Conservation (phyloP, 2,329 filamentous ascomycete genomes). For the Neonectria coccinea region DNA sequence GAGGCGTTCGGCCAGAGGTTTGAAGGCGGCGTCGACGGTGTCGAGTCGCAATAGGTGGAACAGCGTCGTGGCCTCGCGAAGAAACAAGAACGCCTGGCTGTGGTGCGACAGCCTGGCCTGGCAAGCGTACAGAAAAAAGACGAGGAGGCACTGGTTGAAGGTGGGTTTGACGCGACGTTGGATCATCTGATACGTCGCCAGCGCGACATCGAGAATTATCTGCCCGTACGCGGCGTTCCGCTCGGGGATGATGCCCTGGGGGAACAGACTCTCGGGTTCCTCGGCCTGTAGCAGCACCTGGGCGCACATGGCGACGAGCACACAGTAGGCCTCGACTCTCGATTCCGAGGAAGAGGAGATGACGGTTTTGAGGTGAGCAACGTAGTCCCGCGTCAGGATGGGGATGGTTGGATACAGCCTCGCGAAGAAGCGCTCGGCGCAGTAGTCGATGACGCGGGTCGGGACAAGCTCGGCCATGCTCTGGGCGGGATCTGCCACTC, state of each 20-base stretch:
- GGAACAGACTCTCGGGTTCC: constrained; percentile 48
- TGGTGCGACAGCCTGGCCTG: constrained; percentile 57
- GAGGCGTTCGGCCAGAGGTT: constrained; percentile 50
- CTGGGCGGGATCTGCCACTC: constrained; percentile 31
- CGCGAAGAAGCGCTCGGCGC: constrained; percentile 55
- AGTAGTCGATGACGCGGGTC: constrained; percentile 51
- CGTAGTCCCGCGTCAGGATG: constrained; percentile 54
- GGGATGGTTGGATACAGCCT: constrained; percentile 57
- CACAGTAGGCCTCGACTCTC: constrained; percentile 51
- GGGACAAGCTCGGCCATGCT: constrained; percentile 52
- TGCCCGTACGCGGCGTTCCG: constrained; percentile 54
- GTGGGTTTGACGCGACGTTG: constrained; percentile 51
- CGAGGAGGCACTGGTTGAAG: constrained; percentile 54
- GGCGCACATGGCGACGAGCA: constrained; percentile 55
- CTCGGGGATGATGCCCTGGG: constrained; percentile 50
- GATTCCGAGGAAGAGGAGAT: constrained; percentile 40
- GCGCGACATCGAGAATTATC: constrained; percentile 52
- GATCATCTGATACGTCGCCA: constrained; percentile 50
- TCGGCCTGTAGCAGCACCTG: constrained; percentile 58
- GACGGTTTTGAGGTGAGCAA: constrained; percentile 46
- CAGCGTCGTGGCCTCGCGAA: constrained; percentile 58
- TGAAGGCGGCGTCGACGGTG: constrained; percentile 40
- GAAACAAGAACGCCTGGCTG: constrained; percentile 56
- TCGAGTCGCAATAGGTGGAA: constrained; percentile 51
- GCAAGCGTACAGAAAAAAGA: constrained; percentile 60